A percentile compares a stretch with the other conserved stretches of the same genome.
Evolutionary conservation across 345 rosid genomes (phyloP).

Genomic region (Dipteronia dyeriana): DNA sequence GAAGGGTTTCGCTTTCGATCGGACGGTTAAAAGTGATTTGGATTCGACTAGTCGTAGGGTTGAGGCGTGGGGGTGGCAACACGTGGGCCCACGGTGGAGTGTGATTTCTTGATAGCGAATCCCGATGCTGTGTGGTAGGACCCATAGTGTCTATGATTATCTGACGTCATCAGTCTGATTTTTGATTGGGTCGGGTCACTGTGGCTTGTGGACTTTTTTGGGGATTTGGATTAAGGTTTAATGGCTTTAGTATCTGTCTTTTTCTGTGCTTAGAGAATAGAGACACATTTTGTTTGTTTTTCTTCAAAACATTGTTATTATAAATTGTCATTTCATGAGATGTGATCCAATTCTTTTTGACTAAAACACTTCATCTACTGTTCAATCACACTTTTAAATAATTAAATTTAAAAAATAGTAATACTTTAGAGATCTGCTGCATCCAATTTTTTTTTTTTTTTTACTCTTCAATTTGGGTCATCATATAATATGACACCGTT

Average conservation of each 20-base stretch:
- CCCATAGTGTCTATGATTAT: neutral
- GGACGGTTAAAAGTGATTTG: slow-evolving; percentile 10
- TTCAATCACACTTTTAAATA: neutral
- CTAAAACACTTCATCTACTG: neutral
- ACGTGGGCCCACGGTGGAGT: neutral
- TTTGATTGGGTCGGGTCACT: neutral
- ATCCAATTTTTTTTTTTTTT: no score
- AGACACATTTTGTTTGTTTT: no score
- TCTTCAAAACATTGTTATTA: neutral
- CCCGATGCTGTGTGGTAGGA: slow-evolving; percentile 9
- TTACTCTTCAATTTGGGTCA: no score
- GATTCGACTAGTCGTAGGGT: neutral
- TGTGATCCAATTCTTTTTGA: slow-evolving; percentile 1
- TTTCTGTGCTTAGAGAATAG: neutral
- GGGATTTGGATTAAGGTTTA: neutral
- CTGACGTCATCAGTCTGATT: neutral
- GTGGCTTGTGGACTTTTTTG: neutral
- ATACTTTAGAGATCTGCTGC: no score
- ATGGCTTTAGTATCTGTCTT: slow-evolving; percentile 9
- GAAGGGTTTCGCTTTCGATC: slow-evolving; percentile 16
- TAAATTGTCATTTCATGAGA: neutral
- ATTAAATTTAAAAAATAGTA: no score
- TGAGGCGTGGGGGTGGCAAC: slow-evolving; percentile 8
- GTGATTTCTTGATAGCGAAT: slow-evolving; percentile 12
- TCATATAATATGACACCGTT: no score